Evolutionary conservation across 495 filamentous ascomycete genomes (phyloP).

Genomic region (Viridothelium virens): DNA sequence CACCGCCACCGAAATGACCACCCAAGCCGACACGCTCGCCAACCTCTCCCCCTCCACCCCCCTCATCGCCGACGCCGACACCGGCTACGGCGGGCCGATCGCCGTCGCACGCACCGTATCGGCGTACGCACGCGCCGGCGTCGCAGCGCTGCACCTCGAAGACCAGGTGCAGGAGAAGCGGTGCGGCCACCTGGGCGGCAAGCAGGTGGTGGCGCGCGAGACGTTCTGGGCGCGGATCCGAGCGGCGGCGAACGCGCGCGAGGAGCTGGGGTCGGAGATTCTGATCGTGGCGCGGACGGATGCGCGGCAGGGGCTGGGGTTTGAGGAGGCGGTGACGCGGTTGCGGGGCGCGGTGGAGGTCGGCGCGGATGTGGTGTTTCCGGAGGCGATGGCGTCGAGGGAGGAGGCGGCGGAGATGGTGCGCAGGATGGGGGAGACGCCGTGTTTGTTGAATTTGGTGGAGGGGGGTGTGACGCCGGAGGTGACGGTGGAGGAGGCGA

Average conservation of each 20-base stretch:
- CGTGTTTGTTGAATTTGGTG: slow-evolving; percentile 25
- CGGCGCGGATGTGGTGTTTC: slow-evolving; percentile 28
- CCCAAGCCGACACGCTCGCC: slow-evolving; percentile 26
- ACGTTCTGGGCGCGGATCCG: slow-evolving; percentile 24
- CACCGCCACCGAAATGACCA: slow-evolving; percentile 22
- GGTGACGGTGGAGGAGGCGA: slow-evolving; percentile 22
- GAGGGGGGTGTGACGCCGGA: slow-evolving; percentile 23
- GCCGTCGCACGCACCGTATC: slow-evolving; percentile 23
- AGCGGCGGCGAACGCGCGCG: slow-evolving; percentile 19
- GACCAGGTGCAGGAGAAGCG: slow-evolving; percentile 32
- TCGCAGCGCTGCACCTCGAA: slow-evolving; percentile 32
- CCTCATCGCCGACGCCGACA: slow-evolving; percentile 24
- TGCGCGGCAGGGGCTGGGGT: slow-evolving; percentile 25
- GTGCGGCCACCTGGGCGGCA: slow-evolving; percentile 31
- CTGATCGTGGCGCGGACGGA: slow-evolving; percentile 32
- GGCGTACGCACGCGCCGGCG: slow-evolving; percentile 26
- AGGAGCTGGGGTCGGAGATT: slow-evolving; percentile 23
- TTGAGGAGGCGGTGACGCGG: slow-evolving; percentile 24
- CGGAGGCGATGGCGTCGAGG: slow-evolving; percentile 25
- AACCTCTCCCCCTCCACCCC: slow-evolving; percentile 16
- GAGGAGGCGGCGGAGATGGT: slow-evolving; percentile 20
- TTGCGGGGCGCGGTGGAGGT: slow-evolving; percentile 22
- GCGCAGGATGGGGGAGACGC: slow-evolving; percentile 19
- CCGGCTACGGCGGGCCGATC: slow-evolving; percentile 29
- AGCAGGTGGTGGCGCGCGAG: slow-evolving; percentile 27